phyloP scores from a whole-genome alignment of 805 yeast species.

The Candida glaebosa region DNA sequence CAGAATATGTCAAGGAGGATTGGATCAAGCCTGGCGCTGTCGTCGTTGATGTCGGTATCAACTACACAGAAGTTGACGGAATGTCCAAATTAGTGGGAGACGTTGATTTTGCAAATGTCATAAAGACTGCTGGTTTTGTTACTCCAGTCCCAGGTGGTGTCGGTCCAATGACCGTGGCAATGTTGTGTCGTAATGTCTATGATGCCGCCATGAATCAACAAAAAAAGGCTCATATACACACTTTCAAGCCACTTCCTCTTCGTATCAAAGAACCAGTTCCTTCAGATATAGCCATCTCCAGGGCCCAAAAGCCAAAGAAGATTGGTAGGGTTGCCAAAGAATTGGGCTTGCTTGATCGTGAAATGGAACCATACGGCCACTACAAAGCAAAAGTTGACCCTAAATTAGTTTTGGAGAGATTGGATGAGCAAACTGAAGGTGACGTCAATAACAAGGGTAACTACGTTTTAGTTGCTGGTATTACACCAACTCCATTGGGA shows the following conservation, averaged over 20 bases:
- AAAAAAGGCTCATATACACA: conserved; percentile 44
- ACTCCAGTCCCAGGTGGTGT: conserved; percentile 95
- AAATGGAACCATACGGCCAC: conserved; percentile 72
- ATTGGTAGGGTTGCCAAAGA: conserved; percentile 67
- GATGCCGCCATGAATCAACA: conserved; percentile 62
- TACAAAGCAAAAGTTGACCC: conserved; percentile 75
- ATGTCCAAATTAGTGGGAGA: conserved; percentile 78
- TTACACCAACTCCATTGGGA: conserved; percentile 83
- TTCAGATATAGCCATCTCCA: conserved; percentile 73
- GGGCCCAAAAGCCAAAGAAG: conserved; percentile 70
- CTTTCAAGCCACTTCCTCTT: conserved; percentile 55
- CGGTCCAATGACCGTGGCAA: conserved; percentile 90
- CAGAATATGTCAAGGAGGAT: conserved; percentile 68
- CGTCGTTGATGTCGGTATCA: conserved; percentile 82
- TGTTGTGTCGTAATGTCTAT: conserved; percentile 69
- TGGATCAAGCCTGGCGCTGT: conserved; percentile 69
- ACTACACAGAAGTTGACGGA: conserved; percentile 64
- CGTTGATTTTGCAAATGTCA: conserved; percentile 59
- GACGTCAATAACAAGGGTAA: conserved; percentile 47
- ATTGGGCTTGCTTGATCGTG: conserved; percentile 62
- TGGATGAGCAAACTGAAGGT: conserved; percentile 42
- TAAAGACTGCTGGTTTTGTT: conserved; percentile 53
- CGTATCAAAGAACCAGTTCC: conserved; percentile 66
- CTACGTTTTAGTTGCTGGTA: conserved; percentile 76
- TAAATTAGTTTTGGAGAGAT: conserved; percentile 53